Percentiles rank a stretch among this genome's conserved stretches.
Evolutionary conservation across 163 green algal species (phyloP).

Genomic region (Volvox carteri): DNA sequence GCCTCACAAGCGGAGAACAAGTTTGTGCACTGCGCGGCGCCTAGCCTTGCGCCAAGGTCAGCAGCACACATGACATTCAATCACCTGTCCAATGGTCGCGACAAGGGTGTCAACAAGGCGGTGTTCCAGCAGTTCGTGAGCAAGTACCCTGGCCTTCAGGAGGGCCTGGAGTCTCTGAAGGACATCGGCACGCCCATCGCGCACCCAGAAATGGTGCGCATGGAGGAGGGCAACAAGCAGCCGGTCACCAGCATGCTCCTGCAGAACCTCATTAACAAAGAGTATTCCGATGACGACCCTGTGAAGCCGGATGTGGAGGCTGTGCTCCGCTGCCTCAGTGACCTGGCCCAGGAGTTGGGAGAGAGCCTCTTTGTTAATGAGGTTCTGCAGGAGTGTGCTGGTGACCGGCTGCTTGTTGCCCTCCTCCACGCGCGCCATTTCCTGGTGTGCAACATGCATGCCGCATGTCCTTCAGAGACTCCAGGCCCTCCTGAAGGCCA

Average conservation of each 20-base stretch:
- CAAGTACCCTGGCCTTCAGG: constrained; percentile 13
- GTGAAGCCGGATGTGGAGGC: constrained; percentile 47
- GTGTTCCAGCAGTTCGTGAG: constrained; percentile 9
- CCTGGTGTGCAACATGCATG: not conserved
- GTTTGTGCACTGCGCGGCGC: not conserved
- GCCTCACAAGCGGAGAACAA: constrained; percentile 41
- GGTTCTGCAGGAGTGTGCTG: constrained; percentile 20
- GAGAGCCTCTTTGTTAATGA: constrained; percentile 31
- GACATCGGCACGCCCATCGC: not conserved
- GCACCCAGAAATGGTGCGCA: not conserved
- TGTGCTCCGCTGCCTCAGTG: constrained; percentile 36
- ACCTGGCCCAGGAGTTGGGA: constrained; percentile 18
- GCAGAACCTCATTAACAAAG: constrained; percentile 20
- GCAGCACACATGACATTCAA: constrained; percentile 30
- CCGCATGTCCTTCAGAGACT: constrained; percentile 29
- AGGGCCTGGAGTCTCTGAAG: constrained; percentile 31
- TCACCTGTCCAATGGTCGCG: constrained; percentile 12
- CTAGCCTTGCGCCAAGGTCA: not conserved
- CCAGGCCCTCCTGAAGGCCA: constrained; percentile 7
- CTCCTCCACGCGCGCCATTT: not conserved
- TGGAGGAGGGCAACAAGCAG: not conserved
- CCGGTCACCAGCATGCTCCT: constrained; percentile 33
- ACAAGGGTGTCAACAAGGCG: constrained; percentile 22
- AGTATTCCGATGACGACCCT: constrained; percentile 16
- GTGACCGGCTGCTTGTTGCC: too few species aligned